Evolutionary conservation across 2,329 filamentous ascomycete genomes (phyloP).

Genomic region (Aureobasidium sp.): DNA sequence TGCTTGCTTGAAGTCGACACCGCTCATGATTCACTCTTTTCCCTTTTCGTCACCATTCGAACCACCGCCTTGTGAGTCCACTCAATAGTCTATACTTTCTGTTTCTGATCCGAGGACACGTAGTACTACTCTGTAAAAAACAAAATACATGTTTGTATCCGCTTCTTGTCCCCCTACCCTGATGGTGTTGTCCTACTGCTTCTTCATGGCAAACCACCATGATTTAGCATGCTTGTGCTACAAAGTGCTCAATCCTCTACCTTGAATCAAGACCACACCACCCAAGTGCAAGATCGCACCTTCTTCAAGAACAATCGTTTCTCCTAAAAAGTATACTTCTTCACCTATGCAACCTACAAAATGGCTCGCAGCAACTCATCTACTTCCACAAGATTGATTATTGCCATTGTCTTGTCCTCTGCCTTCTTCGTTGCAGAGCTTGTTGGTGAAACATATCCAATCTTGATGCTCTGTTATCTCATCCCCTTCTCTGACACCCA

Average conservation of each 20-base stretch:
- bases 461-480: background rate
- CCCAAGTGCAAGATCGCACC: too few relatives aligned
- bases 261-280: too few relatives aligned
- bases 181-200: background rate
- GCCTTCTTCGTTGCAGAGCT: slow-evolving; percentile 9
- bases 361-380: slow-evolving; percentile 4
- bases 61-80: background rate
- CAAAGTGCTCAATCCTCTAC: background rate
- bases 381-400: background rate
- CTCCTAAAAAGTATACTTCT: too few relatives aligned
- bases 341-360: background rate
- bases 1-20: background rate
- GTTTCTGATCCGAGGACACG: background rate
- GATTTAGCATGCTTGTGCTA: background rate
- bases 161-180: background rate
- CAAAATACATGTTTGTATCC: background rate
- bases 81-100: background rate
- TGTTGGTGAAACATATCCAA: background rate
- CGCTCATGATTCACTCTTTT: background rate
- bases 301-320: too few relatives aligned
- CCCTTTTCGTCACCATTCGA: background rate
- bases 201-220: slow-evolving; percentile 1
- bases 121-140: background rate
- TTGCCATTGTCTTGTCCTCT: slow-evolving; percentile 2
- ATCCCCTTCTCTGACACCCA: background rate